These are phyloP conservation scores for Penicillium cataractarum DNA, from an alignment of 495 filamentous ascomycete genomes.

Conservation along the genomic window DNA sequence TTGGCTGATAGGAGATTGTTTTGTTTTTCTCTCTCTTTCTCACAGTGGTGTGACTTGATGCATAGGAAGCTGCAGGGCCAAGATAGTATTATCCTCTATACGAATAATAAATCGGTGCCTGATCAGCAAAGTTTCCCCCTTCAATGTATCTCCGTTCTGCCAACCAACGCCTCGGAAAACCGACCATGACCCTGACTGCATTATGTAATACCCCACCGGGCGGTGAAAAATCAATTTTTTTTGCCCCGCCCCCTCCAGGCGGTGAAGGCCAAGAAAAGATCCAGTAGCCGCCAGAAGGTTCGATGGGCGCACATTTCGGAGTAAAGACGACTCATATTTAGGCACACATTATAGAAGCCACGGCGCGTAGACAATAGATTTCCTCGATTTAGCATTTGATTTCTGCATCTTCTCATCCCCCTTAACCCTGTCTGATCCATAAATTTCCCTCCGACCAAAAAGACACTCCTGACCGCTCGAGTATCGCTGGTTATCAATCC, in stretches of 20 bases:
- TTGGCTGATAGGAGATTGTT: not conserved
- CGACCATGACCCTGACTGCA: not conserved
- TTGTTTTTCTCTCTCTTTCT: not conserved
- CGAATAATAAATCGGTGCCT: not conserved
- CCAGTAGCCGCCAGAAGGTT: slow-evolving; percentile 48
- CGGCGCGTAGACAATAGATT: not conserved
- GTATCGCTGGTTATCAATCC: slow-evolving; percentile 25
- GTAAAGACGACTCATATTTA: slow-evolving; percentile 26
- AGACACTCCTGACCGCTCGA: slow-evolving; percentile 21
- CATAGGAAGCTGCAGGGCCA: not conserved
- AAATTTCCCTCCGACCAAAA: not conserved
- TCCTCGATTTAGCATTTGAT: not conserved
- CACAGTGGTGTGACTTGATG: not conserved
- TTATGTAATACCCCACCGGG: slow-evolving; percentile 23
- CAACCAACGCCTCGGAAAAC: not conserved
- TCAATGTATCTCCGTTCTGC: not conserved
- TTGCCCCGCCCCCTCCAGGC: slow-evolving; percentile 30
- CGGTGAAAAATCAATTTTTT: slow-evolving; percentile 29
- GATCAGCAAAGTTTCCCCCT: not conserved
- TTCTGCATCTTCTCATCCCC: not conserved
- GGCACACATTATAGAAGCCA: not conserved
- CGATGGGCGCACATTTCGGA: slow-evolving; percentile 32
- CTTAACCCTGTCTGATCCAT: not conserved
- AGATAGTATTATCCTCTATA: not conserved
- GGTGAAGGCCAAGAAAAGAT: slow-evolving; percentile 31